Base-by-base conservation (phyloP, 2,329 filamentous ascomycete species). In the Aspergillus luchuensis region DNA sequence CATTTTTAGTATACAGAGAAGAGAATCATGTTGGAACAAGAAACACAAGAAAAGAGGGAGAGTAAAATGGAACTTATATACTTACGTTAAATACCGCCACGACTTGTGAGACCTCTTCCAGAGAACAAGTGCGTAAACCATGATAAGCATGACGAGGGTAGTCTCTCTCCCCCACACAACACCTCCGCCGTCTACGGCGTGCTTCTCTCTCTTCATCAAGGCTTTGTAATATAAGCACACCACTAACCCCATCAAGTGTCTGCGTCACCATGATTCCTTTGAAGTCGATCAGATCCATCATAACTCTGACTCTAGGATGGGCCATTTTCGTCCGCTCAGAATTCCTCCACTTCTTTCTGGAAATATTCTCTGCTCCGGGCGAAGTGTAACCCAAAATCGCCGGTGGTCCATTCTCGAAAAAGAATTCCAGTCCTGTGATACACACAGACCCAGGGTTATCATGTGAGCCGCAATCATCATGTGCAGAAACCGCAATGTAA, bases 361-460 rank as follows among this genome's bases (percentile, higher is more conserved):
- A 13, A 1, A 43, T 17, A 13, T 47, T 8, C 53, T 1, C 10
- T 41, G 58, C 59, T 10, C 48, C 55, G 25, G 30, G 59, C 15
- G 28, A 48, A 6, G 59, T n/a, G 41, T 54, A 61, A 4, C 59
- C 59, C 25, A 61, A 10, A 17, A 49, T 45, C 2, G 38, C 49
- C 6, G 13, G 36, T 8, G 59, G 49, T 5, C 48, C 19, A 45
- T 61, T 21, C 7, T 50, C 39, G 19, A 57, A 61, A 17, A 61
- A 41, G 23, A 61, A 61, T 4, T 58, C 55, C 47, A 61, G 7
- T 30, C 59, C 59, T 10, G 55, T 61, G 30, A 61, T 36, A 8
- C 23, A 52, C 8, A 57, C 36, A 28, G 10, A 3, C 3, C 51
- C 28, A 30, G 28, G 28, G 8, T 1, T 1, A 3, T 30, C 1